Evolutionary conservation across 257 asterid genomes (phyloP).

Genomic region (Verbascum thapsus): DNA sequence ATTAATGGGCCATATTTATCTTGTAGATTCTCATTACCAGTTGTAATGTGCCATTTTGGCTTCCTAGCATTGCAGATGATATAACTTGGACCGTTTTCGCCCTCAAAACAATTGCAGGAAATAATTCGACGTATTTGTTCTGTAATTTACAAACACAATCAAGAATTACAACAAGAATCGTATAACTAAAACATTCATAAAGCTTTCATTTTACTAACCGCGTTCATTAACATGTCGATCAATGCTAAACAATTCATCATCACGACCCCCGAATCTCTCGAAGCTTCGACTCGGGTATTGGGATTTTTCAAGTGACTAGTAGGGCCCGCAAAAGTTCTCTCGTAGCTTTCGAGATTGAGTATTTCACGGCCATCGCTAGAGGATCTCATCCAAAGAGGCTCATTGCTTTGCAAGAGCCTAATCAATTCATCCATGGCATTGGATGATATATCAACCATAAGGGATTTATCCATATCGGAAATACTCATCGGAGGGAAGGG

Average conservation of each 20-base stretch:
- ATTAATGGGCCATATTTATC: background rate
- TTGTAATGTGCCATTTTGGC: constrained; percentile 70
- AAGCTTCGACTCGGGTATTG: constrained; percentile 59
- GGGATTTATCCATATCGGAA: constrained; percentile 80
- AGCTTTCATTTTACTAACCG: constrained; percentile 41
- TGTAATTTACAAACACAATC: too few relatives aligned
- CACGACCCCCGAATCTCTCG: constrained; percentile 79
- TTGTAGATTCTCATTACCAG: constrained; percentile 50
- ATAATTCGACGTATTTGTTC: constrained; percentile 75
- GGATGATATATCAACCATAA: constrained; percentile 77
- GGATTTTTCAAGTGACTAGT: constrained; percentile 67
- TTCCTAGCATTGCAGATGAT: constrained; percentile 70
- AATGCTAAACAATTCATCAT: constrained; percentile 70
- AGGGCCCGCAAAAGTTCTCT: constrained; percentile 57
- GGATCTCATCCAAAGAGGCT: constrained; percentile 80
- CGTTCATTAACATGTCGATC: constrained; percentile 79
- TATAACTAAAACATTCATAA: too few relatives aligned
- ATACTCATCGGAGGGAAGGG: constrained; percentile 50
- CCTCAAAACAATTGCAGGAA: constrained; percentile 81
- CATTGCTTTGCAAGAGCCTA: constrained; percentile 72
- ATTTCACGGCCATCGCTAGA: constrained; percentile 55
- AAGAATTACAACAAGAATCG: too few relatives aligned
- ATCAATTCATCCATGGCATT: constrained; percentile 82
- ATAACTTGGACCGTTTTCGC: constrained; percentile 78
- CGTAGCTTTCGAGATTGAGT: constrained; percentile 69